These are phyloP conservation scores for Rhododendron vialii DNA, from an alignment of 148 eudicot species.

Conservation along the genomic window DNA sequence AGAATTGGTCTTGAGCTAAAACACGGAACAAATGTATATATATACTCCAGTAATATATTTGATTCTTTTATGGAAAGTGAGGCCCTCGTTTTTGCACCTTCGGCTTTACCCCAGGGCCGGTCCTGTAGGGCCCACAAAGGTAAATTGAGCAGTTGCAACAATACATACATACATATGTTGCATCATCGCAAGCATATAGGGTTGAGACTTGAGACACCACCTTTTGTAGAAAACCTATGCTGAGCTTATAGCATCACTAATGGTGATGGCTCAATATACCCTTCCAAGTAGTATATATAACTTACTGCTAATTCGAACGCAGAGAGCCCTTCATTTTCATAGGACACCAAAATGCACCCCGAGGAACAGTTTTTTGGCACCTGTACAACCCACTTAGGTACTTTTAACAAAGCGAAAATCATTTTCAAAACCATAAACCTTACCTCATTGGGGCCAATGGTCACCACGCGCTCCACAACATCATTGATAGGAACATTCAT, in stretches of 20 bases:
- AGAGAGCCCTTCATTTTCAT: background rate
- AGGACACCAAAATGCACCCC: background rate
- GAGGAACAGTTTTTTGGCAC: background rate
- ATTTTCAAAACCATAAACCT: background rate
- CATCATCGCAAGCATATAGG: background rate
- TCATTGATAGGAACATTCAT: background rate
- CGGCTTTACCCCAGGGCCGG: too few species aligned
- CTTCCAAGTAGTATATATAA: background rate
- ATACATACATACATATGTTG: background rate
- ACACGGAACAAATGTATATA: too few species aligned
- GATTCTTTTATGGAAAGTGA: too few species aligned
- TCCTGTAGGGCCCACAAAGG: background rate
- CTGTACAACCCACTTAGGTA: background rate
- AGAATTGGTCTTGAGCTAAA: too few species aligned
- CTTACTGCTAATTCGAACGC: background rate
- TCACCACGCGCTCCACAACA: background rate
- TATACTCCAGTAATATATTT: too few species aligned
- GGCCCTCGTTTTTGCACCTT: too few species aligned
- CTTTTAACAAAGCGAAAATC: background rate
- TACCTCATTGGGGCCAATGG: slow-evolving; percentile 1
- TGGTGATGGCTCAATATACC: background rate
- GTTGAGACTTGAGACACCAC: background rate
- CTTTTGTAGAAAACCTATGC: background rate
- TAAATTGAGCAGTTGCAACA: background rate
- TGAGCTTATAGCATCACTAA: background rate